These are phyloP conservation scores for Immersiporthe knoxdaviesiana DNA, from an alignment of 2,329 filamentous ascomycete genomes.

Conservation along the genomic window DNA sequence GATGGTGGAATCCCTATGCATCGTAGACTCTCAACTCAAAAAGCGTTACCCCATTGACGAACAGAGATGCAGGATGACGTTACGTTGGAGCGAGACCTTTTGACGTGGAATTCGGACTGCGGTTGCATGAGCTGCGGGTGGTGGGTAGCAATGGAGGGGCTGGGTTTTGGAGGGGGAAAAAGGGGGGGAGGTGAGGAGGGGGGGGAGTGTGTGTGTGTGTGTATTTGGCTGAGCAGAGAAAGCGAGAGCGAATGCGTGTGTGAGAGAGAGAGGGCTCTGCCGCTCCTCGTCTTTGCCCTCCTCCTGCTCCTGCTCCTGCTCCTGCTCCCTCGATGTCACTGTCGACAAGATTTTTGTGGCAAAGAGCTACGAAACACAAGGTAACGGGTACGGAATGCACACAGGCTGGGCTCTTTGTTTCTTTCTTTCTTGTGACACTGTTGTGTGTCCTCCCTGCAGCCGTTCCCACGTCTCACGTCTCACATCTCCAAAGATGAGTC, in stretches of 20 bases:
- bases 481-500: neutral
- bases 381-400: slow-evolving; percentile 7
- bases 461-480: no score
- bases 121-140: slow-evolving; percentile 10
- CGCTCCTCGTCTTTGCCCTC: neutral
- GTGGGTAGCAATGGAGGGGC: neutral
- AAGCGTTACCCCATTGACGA: neutral
- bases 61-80: slow-evolving; percentile 28
- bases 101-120: slow-evolving; percentile 29
- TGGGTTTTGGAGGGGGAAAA: neutral
- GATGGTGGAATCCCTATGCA: neutral
- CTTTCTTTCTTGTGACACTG: neutral
- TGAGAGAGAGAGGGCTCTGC: neutral
- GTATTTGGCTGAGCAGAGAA: neutral
- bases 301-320: neutral
- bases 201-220: neutral
- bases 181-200: neutral
- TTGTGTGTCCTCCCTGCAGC: neutral
- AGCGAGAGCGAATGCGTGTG: no score
- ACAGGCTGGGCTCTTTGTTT: neutral
- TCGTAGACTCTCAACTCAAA: neutral
- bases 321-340: neutral
- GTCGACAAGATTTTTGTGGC: slow-evolving; percentile 1
- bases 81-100: slow-evolving; percentile 5
- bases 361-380: neutral